Conservation (phyloP, 176 grass and related monocot genomes). For the Zoysia pacifica region DNA sequence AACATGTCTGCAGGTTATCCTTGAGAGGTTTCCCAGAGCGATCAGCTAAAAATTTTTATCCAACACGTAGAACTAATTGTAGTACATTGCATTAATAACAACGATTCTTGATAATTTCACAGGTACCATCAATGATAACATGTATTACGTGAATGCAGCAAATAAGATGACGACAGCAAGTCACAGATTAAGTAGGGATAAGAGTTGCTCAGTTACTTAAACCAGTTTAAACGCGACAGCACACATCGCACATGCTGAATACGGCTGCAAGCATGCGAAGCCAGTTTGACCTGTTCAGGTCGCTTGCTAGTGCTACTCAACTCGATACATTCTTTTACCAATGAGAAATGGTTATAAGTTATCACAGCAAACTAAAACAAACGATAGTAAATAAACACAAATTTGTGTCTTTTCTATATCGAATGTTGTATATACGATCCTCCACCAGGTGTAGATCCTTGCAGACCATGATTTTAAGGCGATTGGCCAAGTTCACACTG, state of each 20-base stretch:
- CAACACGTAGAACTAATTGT: too few species aligned
- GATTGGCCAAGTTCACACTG: background rate
- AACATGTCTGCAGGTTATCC: background rate
- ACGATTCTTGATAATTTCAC: background rate
- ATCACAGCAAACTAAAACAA: slow-evolving; percentile 30
- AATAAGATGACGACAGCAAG: slow-evolving; percentile 23
- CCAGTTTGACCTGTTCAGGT: slow-evolving; percentile 22
- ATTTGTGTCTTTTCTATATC: slow-evolving; percentile 33
- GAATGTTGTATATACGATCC: slow-evolving; percentile 45
- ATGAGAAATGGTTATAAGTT: slow-evolving; percentile 39
- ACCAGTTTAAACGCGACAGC: background rate
- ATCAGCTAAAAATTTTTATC: background rate
- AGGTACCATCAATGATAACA: background rate
- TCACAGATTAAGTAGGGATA: background rate
- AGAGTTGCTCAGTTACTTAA: slow-evolving; percentile 7
- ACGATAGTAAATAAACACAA: slow-evolving; percentile 2
- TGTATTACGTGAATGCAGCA: background rate
- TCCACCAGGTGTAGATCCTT: slow-evolving; percentile 31
- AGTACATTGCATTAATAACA: too few species aligned
- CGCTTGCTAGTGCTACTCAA: slow-evolving; percentile 7
- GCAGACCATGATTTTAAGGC: background rate
- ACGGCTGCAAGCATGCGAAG: background rate
- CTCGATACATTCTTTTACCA: slow-evolving; percentile 29
- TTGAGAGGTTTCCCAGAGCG: background rate
- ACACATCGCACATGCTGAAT: background rate